These are phyloP conservation scores for Trifolium fragiferum DNA, from an alignment of 306 rosid species.

Conservation along the genomic window DNA sequence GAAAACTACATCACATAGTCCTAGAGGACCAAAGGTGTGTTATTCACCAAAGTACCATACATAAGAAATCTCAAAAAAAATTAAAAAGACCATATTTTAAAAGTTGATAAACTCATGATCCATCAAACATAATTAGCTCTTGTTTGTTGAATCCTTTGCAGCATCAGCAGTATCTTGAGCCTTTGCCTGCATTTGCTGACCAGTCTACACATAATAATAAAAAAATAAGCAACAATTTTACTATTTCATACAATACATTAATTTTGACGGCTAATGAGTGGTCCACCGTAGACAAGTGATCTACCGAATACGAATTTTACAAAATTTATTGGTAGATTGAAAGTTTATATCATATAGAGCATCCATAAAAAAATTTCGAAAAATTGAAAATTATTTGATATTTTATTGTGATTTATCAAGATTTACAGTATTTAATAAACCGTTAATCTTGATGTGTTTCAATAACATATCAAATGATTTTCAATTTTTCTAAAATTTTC, in stretches of 20 bases:
- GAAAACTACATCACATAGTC: slow-evolving; percentile 22
- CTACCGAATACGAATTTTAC: too few relatives aligned
- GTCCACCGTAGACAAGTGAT: too few relatives aligned
- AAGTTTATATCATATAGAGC: too few relatives aligned
- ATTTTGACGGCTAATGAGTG: not conserved
- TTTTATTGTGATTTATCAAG: too few relatives aligned
- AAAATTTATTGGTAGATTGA: too few relatives aligned
- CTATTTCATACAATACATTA: not conserved
- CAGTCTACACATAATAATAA: slow-evolving; percentile 38
- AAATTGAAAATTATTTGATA: too few relatives aligned
- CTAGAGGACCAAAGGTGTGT: not conserved
- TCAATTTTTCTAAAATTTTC: too few relatives aligned
- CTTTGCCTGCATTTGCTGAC: slow-evolving; percentile 52
- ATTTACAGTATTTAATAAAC: too few relatives aligned
- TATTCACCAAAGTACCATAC: not conserved
- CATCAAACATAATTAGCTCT: slow-evolving; percentile 32
- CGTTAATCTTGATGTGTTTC: too few relatives aligned
- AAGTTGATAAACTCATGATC: not conserved
- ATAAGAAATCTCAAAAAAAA: not conserved
- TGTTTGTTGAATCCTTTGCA: slow-evolving; percentile 60
- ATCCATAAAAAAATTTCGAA: too few relatives aligned
- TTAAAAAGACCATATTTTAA: slow-evolving; percentile 5
- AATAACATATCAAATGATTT: too few relatives aligned
- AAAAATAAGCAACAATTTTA: too few relatives aligned
- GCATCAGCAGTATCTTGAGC: slow-evolving; percentile 61